A percentile compares a stretch with the other conserved stretches of the same genome.
These are phyloP conservation scores for Trichoderma harzianum DNA, from an alignment of 2,329 filamentous ascomycete species.

Conservation along the genomic window DNA sequence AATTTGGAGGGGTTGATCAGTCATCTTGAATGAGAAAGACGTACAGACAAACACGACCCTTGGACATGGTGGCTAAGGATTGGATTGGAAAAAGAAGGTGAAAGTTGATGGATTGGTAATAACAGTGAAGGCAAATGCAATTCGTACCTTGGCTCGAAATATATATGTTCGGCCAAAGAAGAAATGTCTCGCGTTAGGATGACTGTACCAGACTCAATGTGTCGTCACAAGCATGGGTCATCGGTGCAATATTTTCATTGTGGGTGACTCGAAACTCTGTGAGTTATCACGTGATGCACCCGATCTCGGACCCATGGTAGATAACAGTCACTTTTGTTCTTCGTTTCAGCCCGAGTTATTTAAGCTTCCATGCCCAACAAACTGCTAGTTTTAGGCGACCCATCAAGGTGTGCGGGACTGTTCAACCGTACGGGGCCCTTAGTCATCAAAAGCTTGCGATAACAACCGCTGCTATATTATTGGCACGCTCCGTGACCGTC, in stretches of 20 bases:
- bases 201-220: neutral
- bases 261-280: neutral
- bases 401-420: too few relatives aligned
- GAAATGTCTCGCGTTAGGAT: neutral
- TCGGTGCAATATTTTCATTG: neutral
- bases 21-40: neutral
- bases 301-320: neutral
- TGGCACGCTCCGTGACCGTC: too few relatives aligned
- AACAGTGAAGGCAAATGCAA: neutral
- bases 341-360: neutral
- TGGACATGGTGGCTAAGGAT: neutral
- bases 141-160: neutral
- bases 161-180: neutral
- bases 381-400: neutral
- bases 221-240: neutral
- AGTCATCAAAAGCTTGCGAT: too few relatives aligned
- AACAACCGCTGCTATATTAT: too few relatives aligned
- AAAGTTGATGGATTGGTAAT: neutral
- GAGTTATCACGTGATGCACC: neutral
- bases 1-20: neutral
- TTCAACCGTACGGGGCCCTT: too few relatives aligned
- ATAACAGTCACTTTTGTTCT: neutral
- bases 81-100: neutral
- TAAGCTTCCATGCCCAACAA: neutral
- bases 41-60: conserved; percentile 17